These are phyloP conservation scores for Xylaria sp. DNA, from an alignment of 2,329 filamentous ascomycete species.

Conservation along the genomic window DNA sequence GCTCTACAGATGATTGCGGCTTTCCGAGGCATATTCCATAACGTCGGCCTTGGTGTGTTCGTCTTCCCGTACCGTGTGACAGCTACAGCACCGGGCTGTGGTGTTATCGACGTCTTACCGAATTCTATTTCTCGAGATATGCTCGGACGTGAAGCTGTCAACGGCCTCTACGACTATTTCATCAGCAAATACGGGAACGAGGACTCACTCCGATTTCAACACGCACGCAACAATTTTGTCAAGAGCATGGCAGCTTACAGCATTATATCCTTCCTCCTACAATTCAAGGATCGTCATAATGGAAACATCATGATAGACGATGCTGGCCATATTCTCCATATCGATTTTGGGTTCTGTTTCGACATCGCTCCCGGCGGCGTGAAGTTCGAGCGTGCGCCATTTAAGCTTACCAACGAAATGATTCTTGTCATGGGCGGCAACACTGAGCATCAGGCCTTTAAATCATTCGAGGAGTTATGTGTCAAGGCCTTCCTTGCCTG, in stretches of 20 bases:
- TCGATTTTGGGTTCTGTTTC: conserved; percentile 99
- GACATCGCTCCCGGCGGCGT: conserved; percentile 97
- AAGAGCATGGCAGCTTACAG: conserved; percentile 99
- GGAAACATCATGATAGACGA: conserved; percentile 99
- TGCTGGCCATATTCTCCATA: conserved; percentile 95
- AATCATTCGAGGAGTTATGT: conserved; percentile 95
- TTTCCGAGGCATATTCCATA: conserved; percentile 97
- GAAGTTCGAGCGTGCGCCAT: conserved; percentile 96
- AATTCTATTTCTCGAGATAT: conserved; percentile 99
- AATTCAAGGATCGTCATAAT: conserved; percentile 99
- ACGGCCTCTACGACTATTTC: conserved; percentile 98
- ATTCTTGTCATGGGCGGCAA: conserved; percentile 97
- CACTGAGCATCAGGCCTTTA: conserved; percentile 86
- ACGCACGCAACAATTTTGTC: conserved; percentile 95
- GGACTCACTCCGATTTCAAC: conserved; percentile 93
- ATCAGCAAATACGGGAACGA: conserved; percentile 97
- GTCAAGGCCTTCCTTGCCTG: conserved; percentile 94
- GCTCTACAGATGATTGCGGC: conserved; percentile 98
- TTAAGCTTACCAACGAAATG: conserved; percentile 98
- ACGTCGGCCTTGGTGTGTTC: conserved; percentile 93
- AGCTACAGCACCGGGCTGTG: conserved; percentile 95
- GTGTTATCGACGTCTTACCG: conserved; percentile 96
- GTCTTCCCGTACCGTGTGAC: conserved; percentile 98
- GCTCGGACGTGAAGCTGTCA: conserved; percentile 97
- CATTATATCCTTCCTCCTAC: conserved; percentile 93